Base-by-base conservation (phyloP, 2,329 filamentous ascomycete genomes). In the Sphaerulina vaccinii region DNA sequence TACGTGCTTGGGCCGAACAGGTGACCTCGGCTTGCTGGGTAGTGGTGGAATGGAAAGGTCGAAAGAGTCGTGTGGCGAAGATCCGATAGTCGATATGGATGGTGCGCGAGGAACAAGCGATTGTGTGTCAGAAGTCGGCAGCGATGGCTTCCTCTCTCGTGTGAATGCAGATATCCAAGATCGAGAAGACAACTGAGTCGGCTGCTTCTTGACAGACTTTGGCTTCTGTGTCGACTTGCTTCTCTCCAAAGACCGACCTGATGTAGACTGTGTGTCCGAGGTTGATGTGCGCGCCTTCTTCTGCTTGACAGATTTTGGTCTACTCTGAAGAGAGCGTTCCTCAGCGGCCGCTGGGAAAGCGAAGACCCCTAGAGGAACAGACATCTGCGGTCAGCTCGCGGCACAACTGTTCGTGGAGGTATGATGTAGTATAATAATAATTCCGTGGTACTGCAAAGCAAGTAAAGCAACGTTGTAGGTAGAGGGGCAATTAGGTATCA, bases 1-100 rank as follows among this genome's bases (percentile, higher is more conserved):
- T 61, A 74, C 66, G 69, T 75, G 71, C 66, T 72, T 74, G 10
- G 67, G 64, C 51, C 67, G 66, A 32, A 64, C 57, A 21, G 51
- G 11, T 27, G 45, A 41, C 33, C 40, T 40, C 45, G 33, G 48
- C 52, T 51, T 50, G 21, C 23, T 35, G 22, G 41, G 39, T 21
- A 53, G 38, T n/a, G 40, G 33, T 21, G 29, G 16, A 27, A 29
- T 50, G 9, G 55, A 46, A 13, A 59, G 48, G 37, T 59, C 56
- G 39, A 57, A 59, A 7, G 56, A 59, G 38, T 55, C 57, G 53
- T 61, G 57, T n/a, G 59, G 59, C 19, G 59, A 61, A 21, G 43
- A 41, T 8, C 35, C 40, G 24, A 42, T 36, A 16, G 47, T 50
- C 13, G 58, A 59, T 32, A 54, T 41, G 19, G 46, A 38, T 37